Conservation (phyloP, 352 stramenopile species). For the Globisporangium paroecandrum region DNA sequence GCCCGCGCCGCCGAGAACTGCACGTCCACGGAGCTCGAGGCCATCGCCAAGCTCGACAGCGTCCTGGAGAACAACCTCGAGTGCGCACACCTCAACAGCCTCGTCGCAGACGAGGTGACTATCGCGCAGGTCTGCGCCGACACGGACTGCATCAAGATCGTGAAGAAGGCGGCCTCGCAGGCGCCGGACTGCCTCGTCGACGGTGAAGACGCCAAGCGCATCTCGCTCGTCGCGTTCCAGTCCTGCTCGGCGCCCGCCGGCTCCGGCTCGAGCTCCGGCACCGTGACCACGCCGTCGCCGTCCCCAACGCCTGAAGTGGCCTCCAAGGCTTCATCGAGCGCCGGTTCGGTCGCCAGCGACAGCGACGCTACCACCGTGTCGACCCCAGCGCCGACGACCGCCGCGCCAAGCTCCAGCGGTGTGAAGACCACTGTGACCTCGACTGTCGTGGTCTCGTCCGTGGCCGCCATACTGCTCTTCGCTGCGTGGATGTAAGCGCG, state of each 20-base stretch:
- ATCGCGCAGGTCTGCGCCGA: slow-evolving; percentile 16
- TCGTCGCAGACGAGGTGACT: slow-evolving; percentile 14
- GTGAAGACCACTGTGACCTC: neutral
- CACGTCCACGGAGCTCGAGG: slow-evolving; percentile 9
- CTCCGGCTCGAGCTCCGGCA: neutral
- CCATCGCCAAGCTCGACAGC: slow-evolving; percentile 12
- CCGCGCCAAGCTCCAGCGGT: neutral
- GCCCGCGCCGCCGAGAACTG: slow-evolving; percentile 10
- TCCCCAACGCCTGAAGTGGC: neutral
- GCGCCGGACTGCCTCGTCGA: slow-evolving; percentile 13
- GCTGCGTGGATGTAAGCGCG: slow-evolving; percentile 13
- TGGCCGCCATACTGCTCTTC: slow-evolving; percentile 8
- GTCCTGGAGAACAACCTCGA: slow-evolving; percentile 9
- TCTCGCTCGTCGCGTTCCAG: slow-evolving; percentile 16
- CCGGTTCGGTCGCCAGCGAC: neutral
- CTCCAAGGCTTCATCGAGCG: neutral
- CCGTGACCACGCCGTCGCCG: neutral
- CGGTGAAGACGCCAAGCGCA: slow-evolving; percentile 10
- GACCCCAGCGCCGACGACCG: slow-evolving; percentile 7
- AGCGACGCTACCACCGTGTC: neutral
- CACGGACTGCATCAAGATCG: slow-evolving; percentile 12
- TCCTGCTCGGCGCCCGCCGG: slow-evolving; percentile 6
- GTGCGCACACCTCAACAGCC: slow-evolving; percentile 19
- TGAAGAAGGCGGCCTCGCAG: slow-evolving; percentile 15
- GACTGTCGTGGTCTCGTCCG: slow-evolving; percentile 6